These are phyloP conservation scores for Scenedesmus sp. DNA, from an alignment of 163 green algal genomes.

Conservation along the genomic window DNA sequence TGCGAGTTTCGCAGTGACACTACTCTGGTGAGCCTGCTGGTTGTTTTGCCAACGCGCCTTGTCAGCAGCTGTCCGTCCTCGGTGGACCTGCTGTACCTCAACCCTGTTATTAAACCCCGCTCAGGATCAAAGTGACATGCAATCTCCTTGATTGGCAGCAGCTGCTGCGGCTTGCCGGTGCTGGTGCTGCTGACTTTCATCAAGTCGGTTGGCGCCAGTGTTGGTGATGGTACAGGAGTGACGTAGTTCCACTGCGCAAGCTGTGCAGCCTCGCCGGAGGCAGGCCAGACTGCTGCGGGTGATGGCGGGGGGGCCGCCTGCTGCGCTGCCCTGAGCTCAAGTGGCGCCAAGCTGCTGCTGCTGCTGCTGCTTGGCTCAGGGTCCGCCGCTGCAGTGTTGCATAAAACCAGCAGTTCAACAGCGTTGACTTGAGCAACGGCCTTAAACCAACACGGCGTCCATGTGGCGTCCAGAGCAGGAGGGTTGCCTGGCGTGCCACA, in stretches of 20 bases:
- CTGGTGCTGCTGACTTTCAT: background rate
- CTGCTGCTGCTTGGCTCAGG: background rate
- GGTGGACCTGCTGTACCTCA: background rate
- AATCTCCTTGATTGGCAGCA: slow-evolving; percentile 15
- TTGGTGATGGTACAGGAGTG: background rate
- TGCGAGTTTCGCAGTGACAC: background rate
- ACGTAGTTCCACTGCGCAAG: background rate
- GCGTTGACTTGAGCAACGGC: no score
- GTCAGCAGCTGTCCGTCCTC: background rate
- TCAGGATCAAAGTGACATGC: slow-evolving; percentile 18
- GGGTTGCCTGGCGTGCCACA: no score
- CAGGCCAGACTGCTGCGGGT: background rate
- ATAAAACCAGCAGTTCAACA: background rate
- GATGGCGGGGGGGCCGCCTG: background rate
- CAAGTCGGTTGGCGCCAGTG: background rate
- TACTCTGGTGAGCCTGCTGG: background rate
- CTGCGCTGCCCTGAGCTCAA: background rate
- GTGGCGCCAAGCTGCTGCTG: background rate
- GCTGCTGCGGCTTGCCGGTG: background rate
- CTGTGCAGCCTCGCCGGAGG: background rate
- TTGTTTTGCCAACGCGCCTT: background rate
- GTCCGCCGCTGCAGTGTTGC: background rate
- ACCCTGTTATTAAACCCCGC: slow-evolving; percentile 13
- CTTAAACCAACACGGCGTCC: no score
- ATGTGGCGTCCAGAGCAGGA: no score